These are phyloP conservation scores for Cercospora citrullina DNA, from an alignment of 2,329 filamentous ascomycete genomes.

Conservation along the genomic window DNA sequence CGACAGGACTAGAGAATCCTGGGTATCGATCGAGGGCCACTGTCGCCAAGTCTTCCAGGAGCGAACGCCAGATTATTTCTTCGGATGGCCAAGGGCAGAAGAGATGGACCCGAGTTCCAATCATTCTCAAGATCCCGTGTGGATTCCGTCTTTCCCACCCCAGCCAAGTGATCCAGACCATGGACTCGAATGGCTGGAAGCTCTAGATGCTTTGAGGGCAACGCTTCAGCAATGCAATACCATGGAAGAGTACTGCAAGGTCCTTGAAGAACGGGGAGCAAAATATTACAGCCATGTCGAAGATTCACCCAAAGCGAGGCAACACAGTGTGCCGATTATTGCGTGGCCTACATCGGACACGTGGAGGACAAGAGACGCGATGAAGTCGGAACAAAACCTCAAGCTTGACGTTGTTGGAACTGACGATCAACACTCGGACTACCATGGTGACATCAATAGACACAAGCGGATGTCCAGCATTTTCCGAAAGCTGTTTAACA, in stretches of 20 bases:
- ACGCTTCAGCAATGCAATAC: neutral
- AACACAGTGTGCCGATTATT: neutral
- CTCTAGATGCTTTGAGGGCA: neutral
- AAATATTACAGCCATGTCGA: neutral
- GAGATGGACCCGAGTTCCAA: no score
- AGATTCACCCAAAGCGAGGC: neutral
- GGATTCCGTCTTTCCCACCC: neutral
- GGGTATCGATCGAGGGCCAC: no score
- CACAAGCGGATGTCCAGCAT: neutral
- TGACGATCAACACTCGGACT: no score
- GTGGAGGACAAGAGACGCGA: neutral
- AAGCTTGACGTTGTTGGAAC: neutral
- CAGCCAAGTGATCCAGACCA: neutral
- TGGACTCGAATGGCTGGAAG: neutral
- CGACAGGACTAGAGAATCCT: no score
- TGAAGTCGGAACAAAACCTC: neutral
- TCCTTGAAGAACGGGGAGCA: neutral
- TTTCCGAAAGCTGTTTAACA: neutral
- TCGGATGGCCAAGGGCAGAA: no score
- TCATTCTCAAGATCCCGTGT: neutral
- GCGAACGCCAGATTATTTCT: no score
- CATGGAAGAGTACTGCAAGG: neutral
- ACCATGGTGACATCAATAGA: neutral
- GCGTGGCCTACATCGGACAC: neutral
- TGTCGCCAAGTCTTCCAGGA: no score